phyloP scores from a whole-genome alignment of 129 eudicot species.

The Sambucus nigra region DNA sequence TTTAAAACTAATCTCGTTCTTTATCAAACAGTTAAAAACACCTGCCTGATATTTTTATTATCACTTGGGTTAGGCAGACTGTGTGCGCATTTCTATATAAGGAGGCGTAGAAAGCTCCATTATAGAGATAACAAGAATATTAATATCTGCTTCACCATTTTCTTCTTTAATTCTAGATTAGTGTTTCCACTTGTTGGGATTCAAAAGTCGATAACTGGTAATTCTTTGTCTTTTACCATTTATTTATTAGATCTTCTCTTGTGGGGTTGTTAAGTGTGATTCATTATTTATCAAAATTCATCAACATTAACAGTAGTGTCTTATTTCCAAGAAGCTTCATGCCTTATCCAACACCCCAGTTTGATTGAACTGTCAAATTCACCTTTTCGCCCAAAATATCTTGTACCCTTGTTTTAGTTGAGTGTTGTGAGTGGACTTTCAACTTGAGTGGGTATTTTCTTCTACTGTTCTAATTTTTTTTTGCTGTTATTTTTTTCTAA shows the following conservation, averaged over 20 bases:
- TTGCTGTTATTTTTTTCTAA: no score
- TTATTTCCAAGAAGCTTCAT: no score
- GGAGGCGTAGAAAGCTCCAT: slow-evolving; percentile 10
- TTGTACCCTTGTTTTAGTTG: not conserved
- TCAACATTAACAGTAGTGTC: not conserved
- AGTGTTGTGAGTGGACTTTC: slow-evolving; percentile 5
- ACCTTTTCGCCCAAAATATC: slow-evolving; percentile 12
- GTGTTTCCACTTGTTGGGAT: no score
- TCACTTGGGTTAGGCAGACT: not conserved
- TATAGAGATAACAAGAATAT: slow-evolving; percentile 13
- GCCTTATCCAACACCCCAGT: not conserved
- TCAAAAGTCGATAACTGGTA: slow-evolving; percentile 16
- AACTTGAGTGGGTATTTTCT: not conserved
- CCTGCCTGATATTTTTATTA: not conserved
- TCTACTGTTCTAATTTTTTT: no score
- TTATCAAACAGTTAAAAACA: not conserved
- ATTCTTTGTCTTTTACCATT: slow-evolving; percentile 17
- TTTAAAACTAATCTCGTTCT: not conserved
- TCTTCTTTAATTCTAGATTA: no score
- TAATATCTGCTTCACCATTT: no score
- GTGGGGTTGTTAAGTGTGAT: slow-evolving; percentile 2
- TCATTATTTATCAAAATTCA: not conserved
- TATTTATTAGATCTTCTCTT: not conserved
- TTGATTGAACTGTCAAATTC: slow-evolving; percentile 15
- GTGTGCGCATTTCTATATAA: slow-evolving; percentile 19